Evolutionary conservation across 176 grass and related monocot genomes (phyloP).

Genomic region (Ensete glaucum): DNA sequence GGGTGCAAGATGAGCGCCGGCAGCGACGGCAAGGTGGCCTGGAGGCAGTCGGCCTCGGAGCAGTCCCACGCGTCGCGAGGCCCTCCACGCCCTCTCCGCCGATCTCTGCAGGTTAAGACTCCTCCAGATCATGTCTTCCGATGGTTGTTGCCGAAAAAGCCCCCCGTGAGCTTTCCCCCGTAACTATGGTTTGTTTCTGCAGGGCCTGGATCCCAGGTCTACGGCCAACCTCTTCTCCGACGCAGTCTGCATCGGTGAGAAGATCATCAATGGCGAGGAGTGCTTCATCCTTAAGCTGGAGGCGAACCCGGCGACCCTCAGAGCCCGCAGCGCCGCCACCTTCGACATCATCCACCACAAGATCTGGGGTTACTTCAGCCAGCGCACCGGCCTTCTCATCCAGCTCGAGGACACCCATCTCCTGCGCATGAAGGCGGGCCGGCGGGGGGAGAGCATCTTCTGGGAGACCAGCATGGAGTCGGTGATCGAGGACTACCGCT

Average conservation of each 20-base stretch:
- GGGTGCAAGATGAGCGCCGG: conserved; percentile 87
- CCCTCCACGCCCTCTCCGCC: conserved; percentile 71
- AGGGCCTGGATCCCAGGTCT: conserved; percentile 76
- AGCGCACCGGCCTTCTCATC: conserved; percentile 87
- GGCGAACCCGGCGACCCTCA: conserved; percentile 48
- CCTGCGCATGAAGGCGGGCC: conserved; percentile 80
- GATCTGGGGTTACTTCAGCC: conserved; percentile 97
- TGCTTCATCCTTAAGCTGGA: conserved; percentile 99
- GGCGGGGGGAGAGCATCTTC: conserved; percentile 62
- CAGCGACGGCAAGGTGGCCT: conserved; percentile 68
- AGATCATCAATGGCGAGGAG: conserved; percentile 78
- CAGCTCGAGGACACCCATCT: conserved; percentile 90
- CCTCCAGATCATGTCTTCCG: too few species aligned
- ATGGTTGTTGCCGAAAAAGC: too few species aligned
- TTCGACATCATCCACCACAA: conserved; percentile 96
- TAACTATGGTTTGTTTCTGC: neutral
- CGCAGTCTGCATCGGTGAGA: conserved; percentile 86
- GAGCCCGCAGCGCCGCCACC: conserved; percentile 47
- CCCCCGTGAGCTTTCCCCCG: too few species aligned
- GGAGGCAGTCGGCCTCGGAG: conserved; percentile 75
- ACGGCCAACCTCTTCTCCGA: conserved; percentile 93
- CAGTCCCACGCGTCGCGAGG: conserved; percentile 44
- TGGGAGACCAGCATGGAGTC: conserved; percentile 98
- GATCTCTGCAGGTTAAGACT: conserved; percentile 55
- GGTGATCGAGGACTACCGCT: conserved; percentile 78